A percentile compares a stretch with the other conserved stretches of the same genome.
phyloP scores from a whole-genome alignment of 2,329 filamentous ascomycete species.

The Bisporella sp. region DNA sequence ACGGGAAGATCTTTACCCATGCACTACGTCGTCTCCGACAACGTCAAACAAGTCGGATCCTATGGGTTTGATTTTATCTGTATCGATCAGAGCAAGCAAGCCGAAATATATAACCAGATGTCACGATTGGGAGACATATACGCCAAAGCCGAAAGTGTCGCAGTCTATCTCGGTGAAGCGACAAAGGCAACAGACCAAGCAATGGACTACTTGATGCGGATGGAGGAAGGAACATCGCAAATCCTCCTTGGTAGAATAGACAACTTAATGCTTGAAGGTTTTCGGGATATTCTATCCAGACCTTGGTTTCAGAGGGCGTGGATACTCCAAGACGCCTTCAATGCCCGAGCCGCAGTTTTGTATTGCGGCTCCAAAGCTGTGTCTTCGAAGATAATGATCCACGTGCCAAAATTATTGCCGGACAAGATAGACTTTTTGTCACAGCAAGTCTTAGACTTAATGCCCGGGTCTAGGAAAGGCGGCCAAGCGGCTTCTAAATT shows the following conservation, averaged over 20 bases:
- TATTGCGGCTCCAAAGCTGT: conserved; percentile 1
- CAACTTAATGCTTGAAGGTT: neutral
- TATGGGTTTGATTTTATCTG: neutral
- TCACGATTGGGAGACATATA: neutral
- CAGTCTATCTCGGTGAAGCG: conserved; percentile 1
- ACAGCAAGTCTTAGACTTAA: neutral
- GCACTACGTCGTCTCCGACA: neutral
- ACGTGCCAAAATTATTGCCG: neutral
- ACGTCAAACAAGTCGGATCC: neutral
- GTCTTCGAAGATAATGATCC: neutral
- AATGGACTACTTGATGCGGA: conserved; percentile 1
- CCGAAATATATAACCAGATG: neutral
- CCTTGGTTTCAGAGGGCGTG: conserved; percentile 2
- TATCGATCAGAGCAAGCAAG: neutral
- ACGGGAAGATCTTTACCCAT: neutral
- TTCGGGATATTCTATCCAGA: conserved; percentile 1
- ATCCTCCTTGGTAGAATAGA: neutral
- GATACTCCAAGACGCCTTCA: neutral
- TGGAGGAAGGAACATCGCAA: neutral
- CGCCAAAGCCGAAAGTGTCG: conserved; percentile 1
- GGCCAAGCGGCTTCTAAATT: conserved; percentile 1
- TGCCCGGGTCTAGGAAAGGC: neutral
- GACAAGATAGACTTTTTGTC: neutral
- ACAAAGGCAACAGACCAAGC: neutral
- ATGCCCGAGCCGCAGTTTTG: conserved; percentile 1